Conservation (phyloP, 129 eudicot species). For the Artemisia tridentata region DNA sequence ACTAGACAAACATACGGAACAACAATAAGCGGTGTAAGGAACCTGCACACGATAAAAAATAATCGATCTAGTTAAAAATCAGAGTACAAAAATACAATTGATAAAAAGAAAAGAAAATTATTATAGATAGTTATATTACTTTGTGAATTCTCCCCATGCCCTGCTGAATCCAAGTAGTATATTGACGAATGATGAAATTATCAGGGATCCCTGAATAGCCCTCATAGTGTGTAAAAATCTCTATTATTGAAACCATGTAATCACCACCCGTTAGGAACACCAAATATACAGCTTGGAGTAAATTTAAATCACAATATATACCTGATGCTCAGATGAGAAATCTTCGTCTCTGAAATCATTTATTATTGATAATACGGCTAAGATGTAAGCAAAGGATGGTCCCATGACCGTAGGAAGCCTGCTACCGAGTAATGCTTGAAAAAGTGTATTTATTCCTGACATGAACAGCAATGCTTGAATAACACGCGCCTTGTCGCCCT, state of each 20-base stretch:
- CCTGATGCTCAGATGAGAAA: constrained; percentile 64
- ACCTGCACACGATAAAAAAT: constrained; percentile 40
- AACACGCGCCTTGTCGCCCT: constrained; percentile 95
- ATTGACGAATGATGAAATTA: constrained; percentile 75
- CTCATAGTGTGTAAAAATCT: constrained; percentile 83
- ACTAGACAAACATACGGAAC: constrained; percentile 73
- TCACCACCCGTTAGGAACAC: constrained; percentile 15
- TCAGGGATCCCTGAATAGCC: constrained; percentile 86
- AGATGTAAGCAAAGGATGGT: constrained; percentile 79
- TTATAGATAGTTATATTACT: constrained; percentile 39
- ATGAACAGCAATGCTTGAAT: constrained; percentile 75
- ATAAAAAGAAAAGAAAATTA: background rate
- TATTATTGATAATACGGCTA: constrained; percentile 56
- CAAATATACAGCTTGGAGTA: background rate
- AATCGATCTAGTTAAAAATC: background rate
- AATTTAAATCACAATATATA: constrained; percentile 19
- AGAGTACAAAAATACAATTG: background rate
- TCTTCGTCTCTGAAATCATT: constrained; percentile 51
- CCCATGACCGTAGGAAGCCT: constrained; percentile 95
- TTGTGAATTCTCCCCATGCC: constrained; percentile 77
- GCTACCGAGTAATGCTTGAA: constrained; percentile 73
- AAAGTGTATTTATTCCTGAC: constrained; percentile 85
- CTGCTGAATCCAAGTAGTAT: constrained; percentile 76
- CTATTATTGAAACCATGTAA: constrained; percentile 32
- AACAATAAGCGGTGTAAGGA: constrained; percentile 71